Evolutionary conservation across 805 yeast species (phyloP).

Genomic region (Nakazawaea molendinolei): DNA sequence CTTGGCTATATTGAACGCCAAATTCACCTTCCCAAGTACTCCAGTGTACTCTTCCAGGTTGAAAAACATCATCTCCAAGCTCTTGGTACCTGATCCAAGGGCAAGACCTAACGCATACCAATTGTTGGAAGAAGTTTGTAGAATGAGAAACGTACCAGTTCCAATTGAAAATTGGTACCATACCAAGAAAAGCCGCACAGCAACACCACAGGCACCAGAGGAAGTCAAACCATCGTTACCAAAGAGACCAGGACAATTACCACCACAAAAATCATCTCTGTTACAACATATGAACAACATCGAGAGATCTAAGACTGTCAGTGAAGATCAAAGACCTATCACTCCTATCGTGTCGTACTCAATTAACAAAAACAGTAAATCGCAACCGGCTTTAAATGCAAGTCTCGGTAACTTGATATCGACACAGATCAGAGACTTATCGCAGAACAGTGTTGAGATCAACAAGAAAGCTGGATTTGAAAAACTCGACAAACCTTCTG

Average conservation of each 20-base stretch:
- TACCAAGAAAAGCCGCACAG: slow-evolving; percentile 4
- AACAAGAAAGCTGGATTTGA: not conserved
- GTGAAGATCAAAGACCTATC: slow-evolving; percentile 6
- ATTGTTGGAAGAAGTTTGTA: slow-evolving; percentile 59
- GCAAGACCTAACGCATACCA: slow-evolving; percentile 72
- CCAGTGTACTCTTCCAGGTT: slow-evolving; percentile 58
- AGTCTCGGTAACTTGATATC: slow-evolving; percentile 1
- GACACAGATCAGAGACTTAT: slow-evolving; percentile 2
- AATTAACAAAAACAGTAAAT: slow-evolving; percentile 6
- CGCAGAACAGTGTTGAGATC: slow-evolving; percentile 2
- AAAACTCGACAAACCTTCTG: too few species aligned
- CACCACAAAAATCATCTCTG: slow-evolving; percentile 16
- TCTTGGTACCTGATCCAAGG: slow-evolving; percentile 60
- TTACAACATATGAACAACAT: slow-evolving; percentile 28
- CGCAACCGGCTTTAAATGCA: slow-evolving; percentile 6
- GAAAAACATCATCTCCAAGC: slow-evolving; percentile 55
- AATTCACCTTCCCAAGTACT: slow-evolving; percentile 42
- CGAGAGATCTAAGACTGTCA: slow-evolving; percentile 32
- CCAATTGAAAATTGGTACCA: slow-evolving; percentile 33
- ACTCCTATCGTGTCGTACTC: not conserved
- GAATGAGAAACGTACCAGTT: slow-evolving; percentile 45
- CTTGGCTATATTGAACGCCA: slow-evolving; percentile 52
- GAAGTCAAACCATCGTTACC: slow-evolving; percentile 13
- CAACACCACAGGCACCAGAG: not conserved
- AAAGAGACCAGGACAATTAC: slow-evolving; percentile 10